These are phyloP conservation scores for Epichloe brachyelytri DNA, from an alignment of 2,329 filamentous ascomycete species.

Conservation along the genomic window DNA sequence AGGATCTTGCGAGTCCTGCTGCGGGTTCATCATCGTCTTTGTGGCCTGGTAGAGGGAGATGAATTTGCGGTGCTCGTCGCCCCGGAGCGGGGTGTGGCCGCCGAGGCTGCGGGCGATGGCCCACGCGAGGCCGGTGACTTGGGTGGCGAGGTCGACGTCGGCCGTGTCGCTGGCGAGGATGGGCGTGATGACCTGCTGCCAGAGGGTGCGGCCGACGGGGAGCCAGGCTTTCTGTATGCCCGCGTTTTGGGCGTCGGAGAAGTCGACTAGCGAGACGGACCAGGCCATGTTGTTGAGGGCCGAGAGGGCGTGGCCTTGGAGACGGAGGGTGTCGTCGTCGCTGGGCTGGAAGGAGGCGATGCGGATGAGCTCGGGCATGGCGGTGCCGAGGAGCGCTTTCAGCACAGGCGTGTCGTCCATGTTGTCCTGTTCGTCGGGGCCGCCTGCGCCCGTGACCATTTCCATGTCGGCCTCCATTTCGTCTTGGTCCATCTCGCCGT, in stretches of 20 bases:
- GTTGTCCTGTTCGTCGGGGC: slow-evolving; percentile 23
- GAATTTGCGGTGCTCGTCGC: slow-evolving; percentile 47
- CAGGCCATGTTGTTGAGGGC: slow-evolving; percentile 56
- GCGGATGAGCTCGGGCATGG: slow-evolving; percentile 32
- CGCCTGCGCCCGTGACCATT: slow-evolving; percentile 41
- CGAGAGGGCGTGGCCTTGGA: slow-evolving; percentile 43
- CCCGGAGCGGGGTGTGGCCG: slow-evolving; percentile 32
- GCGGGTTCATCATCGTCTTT: slow-evolving; percentile 17
- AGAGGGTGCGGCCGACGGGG: slow-evolving; percentile 40
- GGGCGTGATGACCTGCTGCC: slow-evolving; percentile 41
- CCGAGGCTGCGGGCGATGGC: slow-evolving; percentile 45
- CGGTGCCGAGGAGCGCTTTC: slow-evolving; percentile 24
- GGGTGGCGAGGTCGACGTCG: slow-evolving; percentile 47
- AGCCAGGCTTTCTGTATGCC: slow-evolving; percentile 41
- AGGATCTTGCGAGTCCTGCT: slow-evolving; percentile 31
- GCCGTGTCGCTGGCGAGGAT: slow-evolving; percentile 48
- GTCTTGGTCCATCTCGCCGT: slow-evolving; percentile 43
- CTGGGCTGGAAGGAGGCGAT: slow-evolving; percentile 28
- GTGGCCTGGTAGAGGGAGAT: slow-evolving; percentile 53
- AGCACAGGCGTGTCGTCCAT: slow-evolving; percentile 43
- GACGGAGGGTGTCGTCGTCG: slow-evolving; percentile 27
- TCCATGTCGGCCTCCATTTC: slow-evolving; percentile 53
- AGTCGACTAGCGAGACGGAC: slow-evolving; percentile 50
- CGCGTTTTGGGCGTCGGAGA: slow-evolving; percentile 38
- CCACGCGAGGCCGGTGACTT: slow-evolving; percentile 54